Conservation (phyloP, 306 rosid species). For the Fagus sylvatica region DNA sequence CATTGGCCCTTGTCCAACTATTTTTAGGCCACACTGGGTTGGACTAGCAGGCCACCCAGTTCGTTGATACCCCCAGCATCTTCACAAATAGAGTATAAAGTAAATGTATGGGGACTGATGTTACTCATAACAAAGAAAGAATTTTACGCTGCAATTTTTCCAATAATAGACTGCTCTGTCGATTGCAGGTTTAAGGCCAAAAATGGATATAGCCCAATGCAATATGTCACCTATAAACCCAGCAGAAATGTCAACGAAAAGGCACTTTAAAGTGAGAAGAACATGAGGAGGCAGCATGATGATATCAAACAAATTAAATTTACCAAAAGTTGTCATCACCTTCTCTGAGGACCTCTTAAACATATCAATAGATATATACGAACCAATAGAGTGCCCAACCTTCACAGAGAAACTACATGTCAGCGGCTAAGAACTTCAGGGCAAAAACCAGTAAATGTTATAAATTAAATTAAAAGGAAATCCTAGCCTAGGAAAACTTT, state of each 20-base stretch:
- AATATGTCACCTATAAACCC: constrained; percentile 64
- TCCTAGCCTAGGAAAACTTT: background rate
- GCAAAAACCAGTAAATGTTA: background rate
- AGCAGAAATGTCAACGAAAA: constrained; percentile 28
- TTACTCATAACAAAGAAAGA: constrained; percentile 1
- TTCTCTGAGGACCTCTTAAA: constrained; percentile 52
- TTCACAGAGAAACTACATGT: constrained; percentile 33
- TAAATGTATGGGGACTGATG: background rate
- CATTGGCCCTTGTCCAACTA: background rate
- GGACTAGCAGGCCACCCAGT: background rate
- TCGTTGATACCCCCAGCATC: background rate
- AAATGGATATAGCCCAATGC: constrained; percentile 84
- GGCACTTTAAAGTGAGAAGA: constrained; percentile 22
- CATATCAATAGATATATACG: constrained; percentile 65
- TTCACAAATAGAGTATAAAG: background rate
- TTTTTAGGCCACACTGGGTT: background rate
- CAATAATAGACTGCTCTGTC: constrained; percentile 44
- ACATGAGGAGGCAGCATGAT: constrained; percentile 22
- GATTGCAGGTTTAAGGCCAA: constrained; percentile 62
- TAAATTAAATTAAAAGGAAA: background rate
- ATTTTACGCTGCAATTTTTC: constrained; percentile 53
- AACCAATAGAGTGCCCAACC: constrained; percentile 95
- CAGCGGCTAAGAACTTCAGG: constrained; percentile 27
- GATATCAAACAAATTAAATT: constrained; percentile 5
- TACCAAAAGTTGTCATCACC: constrained; percentile 46